A percentile compares a stretch with the other conserved stretches of the same genome.
Conservation (phyloP, 176 grass and related monocot species). For the Alloteropsis semialata region DNA sequence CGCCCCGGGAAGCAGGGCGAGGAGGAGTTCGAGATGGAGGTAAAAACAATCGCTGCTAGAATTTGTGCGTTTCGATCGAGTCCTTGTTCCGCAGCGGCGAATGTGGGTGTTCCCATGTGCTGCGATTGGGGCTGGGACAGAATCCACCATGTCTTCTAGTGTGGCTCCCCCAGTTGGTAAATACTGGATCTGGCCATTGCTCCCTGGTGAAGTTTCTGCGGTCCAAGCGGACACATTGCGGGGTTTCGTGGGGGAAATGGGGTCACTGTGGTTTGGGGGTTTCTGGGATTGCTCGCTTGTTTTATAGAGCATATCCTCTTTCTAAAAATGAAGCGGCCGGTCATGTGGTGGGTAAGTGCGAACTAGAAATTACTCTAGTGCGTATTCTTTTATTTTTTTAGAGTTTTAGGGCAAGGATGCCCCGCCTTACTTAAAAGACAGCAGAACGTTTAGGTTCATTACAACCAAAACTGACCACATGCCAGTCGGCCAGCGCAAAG, state of each 20-base stretch:
- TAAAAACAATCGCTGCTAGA: background rate
- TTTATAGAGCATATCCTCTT: background rate
- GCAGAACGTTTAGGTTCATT: too few relatives aligned
- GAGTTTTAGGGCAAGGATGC: too few relatives aligned
- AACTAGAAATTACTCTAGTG: background rate
- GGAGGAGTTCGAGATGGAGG: conserved; percentile 99
- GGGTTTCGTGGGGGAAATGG: conserved; percentile 9
- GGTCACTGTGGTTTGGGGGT: conserved; percentile 12
- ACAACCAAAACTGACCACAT: too few relatives aligned
- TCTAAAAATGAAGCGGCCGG: background rate
- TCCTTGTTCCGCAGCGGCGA: background rate
- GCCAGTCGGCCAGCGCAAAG: too few relatives aligned
- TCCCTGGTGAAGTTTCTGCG: conserved; percentile 6
- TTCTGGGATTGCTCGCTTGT: background rate
- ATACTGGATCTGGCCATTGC: conserved; percentile 7
- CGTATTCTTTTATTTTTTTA: too few relatives aligned
- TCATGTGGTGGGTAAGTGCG: background rate
- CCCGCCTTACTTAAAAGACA: too few relatives aligned
- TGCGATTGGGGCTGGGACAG: background rate
- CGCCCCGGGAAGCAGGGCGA: conserved; percentile 89
- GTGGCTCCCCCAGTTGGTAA: background rate
- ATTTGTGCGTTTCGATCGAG: conserved; percentile 10
- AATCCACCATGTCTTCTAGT: background rate
- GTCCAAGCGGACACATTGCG: conserved; percentile 17
- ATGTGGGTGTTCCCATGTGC: background rate